Base-by-base conservation (phyloP, 257 asterid genomes). In the Nicotiana paniculata region DNA sequence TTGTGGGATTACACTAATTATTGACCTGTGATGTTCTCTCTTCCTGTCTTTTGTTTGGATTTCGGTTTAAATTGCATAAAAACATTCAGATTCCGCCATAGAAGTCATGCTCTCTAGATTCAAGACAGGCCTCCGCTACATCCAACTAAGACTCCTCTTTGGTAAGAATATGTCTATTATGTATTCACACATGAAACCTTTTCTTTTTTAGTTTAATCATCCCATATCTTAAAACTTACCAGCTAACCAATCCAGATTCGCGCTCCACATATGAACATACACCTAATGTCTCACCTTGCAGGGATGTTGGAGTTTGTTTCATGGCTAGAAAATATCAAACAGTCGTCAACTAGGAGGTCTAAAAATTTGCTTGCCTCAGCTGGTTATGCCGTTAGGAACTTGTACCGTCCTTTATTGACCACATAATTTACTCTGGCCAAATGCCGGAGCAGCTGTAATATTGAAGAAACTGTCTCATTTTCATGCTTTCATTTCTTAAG, bases 101-200 rank as follows among this genome's bases (percentile, higher is more conserved):
- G 66, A 12, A 81, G 74, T 67, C 35, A 65, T 70, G 43, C 66
- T 80, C 10, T 87, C 85, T 69, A 88, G 87, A 88, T 85, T 91
- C 46, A 88, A 85, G 91, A 87, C 87, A 33, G 82, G 90, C 84
- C 43, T 95, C 84, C 88, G 77, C 82, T 88, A 89, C 81, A 28
- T 91, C 48, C 92, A 88, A 62, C 67, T 92, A 65, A 86, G 89
- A 86, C 83, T 93, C 65, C 86, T 89, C 51, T 85, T 93, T 21
- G 97, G 98, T 95, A 87, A 91, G 89, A 53, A 53, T 48, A 77
- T 61, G 18, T 58, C 12, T 54, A 9, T 30, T 32, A 61, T 72
- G 53, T 43, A 39, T 54, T 72, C 21, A 32, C 26, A 13, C 68
- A 35, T 53, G 72, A 78, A 35, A 13, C 77, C 70, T 17, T 24